Evolutionary conservation across 2,329 filamentous ascomycete species (phyloP).

Genomic region (Colletotrichum echinochloae): DNA sequence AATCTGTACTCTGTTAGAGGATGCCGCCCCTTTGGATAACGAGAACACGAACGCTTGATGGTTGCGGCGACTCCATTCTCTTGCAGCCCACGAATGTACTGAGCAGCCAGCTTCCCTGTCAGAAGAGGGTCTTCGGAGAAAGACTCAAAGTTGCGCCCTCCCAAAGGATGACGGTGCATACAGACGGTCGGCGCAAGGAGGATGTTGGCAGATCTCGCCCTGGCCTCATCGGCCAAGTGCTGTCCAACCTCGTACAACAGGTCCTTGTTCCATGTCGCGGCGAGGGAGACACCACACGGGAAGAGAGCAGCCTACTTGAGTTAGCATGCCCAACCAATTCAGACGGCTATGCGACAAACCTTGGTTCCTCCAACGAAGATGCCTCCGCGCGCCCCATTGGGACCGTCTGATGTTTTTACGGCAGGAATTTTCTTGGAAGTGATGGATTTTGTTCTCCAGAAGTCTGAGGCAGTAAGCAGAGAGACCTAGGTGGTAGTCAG

Average conservation of each 20-base stretch:
- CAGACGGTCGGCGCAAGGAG: slow-evolving; percentile 83
- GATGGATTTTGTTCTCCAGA: slow-evolving; percentile 77
- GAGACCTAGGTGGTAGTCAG: slow-evolving; percentile 58
- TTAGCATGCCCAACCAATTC: not conserved
- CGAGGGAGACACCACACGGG: slow-evolving; percentile 82
- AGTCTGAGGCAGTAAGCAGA: slow-evolving; percentile 71
- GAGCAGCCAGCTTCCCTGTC: slow-evolving; percentile 78
- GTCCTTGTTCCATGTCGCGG: slow-evolving; percentile 81
- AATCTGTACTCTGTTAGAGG: slow-evolving; percentile 57
- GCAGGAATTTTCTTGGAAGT: slow-evolving; percentile 72
- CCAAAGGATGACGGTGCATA: slow-evolving; percentile 84
- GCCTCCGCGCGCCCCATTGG: slow-evolving; percentile 76
- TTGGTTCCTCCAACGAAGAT: slow-evolving; percentile 76
- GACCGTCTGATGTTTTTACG: slow-evolving; percentile 76
- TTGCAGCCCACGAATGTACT: slow-evolving; percentile 80
- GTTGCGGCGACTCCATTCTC: slow-evolving; percentile 80
- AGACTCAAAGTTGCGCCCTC: slow-evolving; percentile 88
- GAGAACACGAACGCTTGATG: slow-evolving; percentile 72
- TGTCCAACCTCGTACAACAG: slow-evolving; percentile 77
- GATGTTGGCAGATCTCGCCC: slow-evolving; percentile 79
- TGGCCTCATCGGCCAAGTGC: slow-evolving; percentile 77
- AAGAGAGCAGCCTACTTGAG: slow-evolving; percentile 75
- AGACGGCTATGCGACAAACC: slow-evolving; percentile 49
- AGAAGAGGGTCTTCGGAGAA: slow-evolving; percentile 87
- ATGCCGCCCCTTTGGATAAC: not conserved